phyloP scores from a whole-genome alignment of 2,329 filamentous ascomycete species.

The Arachnopeziza araneosa region DNA sequence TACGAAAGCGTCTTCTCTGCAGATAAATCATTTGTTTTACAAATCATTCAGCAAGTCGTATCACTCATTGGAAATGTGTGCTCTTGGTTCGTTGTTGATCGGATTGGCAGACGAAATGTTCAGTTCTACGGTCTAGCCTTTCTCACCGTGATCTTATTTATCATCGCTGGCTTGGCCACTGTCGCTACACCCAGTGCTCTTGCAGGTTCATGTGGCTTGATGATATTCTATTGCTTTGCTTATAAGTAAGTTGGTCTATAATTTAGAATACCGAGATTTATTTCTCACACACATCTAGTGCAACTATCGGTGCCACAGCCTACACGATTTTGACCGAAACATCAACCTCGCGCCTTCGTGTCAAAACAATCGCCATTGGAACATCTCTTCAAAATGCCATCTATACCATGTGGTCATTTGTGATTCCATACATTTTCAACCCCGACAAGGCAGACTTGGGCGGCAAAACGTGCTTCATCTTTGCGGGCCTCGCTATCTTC shows the following conservation, averaged over 20 bases:
- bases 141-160: constrained; percentile 5
- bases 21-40: constrained; percentile 32
- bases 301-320: constrained; percentile 35
- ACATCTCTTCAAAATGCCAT: constrained; percentile 10
- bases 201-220: constrained; percentile 1
- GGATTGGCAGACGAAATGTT: constrained; percentile 7
- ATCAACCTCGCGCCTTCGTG: constrained; percentile 20
- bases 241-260: constrained; percentile 11
- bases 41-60: constrained; percentile 33
- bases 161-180: constrained; percentile 5
- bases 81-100: constrained; percentile 16
- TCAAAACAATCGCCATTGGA: constrained; percentile 21
- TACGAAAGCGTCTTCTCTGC: constrained; percentile 33
- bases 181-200: not conserved
- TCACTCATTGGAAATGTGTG: constrained; percentile 31
- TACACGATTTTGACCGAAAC: constrained; percentile 23
- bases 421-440: constrained; percentile 35
- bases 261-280: no score
- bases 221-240: constrained; percentile 8
- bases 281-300: not conserved
- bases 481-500: constrained; percentile 31
- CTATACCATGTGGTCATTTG: constrained; percentile 35
- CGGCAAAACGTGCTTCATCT: constrained; percentile 35
- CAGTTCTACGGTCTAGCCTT: constrained; percentile 4
- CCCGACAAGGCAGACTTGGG: constrained; percentile 34